Evolutionary conservation across 108 stramenopile species (phyloP).

Genomic region (Stephanodiscus minutulus): DNA sequence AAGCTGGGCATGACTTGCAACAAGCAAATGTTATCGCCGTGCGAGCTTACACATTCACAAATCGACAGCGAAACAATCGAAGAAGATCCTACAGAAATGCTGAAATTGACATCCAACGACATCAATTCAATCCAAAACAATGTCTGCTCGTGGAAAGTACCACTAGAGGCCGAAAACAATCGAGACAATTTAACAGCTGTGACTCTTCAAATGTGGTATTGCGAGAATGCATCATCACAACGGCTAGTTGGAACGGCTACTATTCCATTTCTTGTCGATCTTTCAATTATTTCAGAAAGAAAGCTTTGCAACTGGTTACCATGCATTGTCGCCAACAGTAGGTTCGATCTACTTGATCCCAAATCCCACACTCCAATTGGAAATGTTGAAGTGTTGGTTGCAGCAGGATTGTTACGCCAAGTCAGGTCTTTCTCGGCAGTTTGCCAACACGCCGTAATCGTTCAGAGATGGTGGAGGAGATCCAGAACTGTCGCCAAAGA

Average conservation of each 20-base stretch:
- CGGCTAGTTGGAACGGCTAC: conserved; percentile 1
- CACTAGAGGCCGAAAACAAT: conserved; percentile 10
- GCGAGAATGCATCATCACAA: neutral
- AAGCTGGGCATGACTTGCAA: conserved; percentile 15
- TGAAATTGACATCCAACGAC: neutral
- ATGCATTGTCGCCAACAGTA: conserved; percentile 11
- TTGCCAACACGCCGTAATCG: neutral
- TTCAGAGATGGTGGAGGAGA: conserved; percentile 36
- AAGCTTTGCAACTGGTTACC: conserved; percentile 14
- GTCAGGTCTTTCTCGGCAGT: conserved; percentile 6
- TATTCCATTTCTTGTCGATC: conserved; percentile 8
- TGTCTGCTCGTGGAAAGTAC: conserved; percentile 18
- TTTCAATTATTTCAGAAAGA: neutral
- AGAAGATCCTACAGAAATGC: neutral
- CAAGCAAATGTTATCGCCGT: conserved; percentile 12
- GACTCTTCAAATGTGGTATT: conserved; percentile 12
- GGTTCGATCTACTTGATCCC: conserved; percentile 32
- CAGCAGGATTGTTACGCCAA: conserved; percentile 25
- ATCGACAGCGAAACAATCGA: neutral
- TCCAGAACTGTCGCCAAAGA: conserved; percentile 1
- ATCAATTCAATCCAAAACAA: neutral
- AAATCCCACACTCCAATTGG: conserved; percentile 19
- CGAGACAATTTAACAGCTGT: neutral
- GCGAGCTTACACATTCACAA: conserved; percentile 1
- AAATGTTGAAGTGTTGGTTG: conserved; percentile 24